Conservation (phyloP, 805 yeast species). For the Sugiyamaella chiloensis region DNA sequence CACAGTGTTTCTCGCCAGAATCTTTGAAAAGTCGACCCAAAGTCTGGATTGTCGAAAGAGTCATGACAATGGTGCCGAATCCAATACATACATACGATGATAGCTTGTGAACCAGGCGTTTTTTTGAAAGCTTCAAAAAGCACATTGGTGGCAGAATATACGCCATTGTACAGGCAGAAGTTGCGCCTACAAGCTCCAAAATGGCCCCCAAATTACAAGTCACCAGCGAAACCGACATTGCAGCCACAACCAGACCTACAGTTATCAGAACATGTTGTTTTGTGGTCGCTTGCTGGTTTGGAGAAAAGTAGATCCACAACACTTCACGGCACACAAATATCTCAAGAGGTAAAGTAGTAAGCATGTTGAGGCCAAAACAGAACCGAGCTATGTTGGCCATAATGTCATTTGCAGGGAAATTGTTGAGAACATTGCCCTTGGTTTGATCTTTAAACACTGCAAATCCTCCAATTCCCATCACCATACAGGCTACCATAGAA, state of each 20-base stretch:
- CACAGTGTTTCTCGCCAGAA: slow-evolving; percentile 50
- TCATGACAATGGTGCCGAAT: slow-evolving; percentile 76
- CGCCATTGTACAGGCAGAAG: slow-evolving; percentile 90
- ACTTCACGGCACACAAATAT: slow-evolving; percentile 89
- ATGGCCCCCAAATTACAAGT: slow-evolving; percentile 90
- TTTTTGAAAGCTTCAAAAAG: slow-evolving; percentile 59
- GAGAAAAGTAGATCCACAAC: slow-evolving; percentile 55
- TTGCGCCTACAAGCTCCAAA: slow-evolving; percentile 85
- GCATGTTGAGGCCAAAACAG: slow-evolving; percentile 88
- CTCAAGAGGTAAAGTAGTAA: slow-evolving; percentile 87
- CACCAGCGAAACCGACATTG: slow-evolving; percentile 71
- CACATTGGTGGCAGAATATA: slow-evolving; percentile 89
- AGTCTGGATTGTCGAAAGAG: slow-evolving; percentile 76
- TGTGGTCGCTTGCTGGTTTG: slow-evolving; percentile 22
- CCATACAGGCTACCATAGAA: slow-evolving; percentile 72
- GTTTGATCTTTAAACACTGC: slow-evolving; percentile 71
- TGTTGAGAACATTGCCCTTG: slow-evolving; percentile 84
- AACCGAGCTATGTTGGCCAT: slow-evolving; percentile 83
- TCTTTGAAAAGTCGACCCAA: slow-evolving; percentile 44
- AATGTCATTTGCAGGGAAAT: slow-evolving; percentile 71
- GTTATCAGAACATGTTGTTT: slow-evolving; percentile 62
- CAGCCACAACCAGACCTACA: slow-evolving; percentile 55
- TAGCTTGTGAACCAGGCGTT: slow-evolving; percentile 45
- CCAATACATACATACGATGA: slow-evolving; percentile 59
- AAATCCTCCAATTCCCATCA: slow-evolving; percentile 78